Percentiles rank a stretch among this genome's conserved stretches.
These are phyloP conservation scores for Lagenaria siceraria DNA, from an alignment of 306 rosid genomes.

Conservation along the genomic window DNA sequence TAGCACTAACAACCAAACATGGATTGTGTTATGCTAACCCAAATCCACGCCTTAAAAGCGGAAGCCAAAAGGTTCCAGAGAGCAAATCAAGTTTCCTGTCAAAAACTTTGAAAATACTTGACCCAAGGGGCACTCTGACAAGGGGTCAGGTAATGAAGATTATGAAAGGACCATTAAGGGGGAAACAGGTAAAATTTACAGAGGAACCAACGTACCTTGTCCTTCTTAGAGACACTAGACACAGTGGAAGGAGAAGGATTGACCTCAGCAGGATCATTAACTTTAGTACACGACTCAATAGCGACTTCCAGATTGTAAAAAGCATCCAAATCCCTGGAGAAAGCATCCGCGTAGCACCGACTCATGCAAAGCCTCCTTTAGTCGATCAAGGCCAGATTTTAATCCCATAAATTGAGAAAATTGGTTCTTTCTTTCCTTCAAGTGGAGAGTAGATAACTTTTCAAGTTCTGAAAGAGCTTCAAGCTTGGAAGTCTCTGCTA, in stretches of 20 bases:
- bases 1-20: background rate
- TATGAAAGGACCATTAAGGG: background rate
- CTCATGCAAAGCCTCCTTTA: slow-evolving; percentile 49
- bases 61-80: background rate
- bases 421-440: slow-evolving; percentile 41
- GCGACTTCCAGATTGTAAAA: slow-evolving; percentile 46
- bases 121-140: background rate
- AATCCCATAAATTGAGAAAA: slow-evolving; percentile 46
- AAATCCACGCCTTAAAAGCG: background rate
- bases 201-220: slow-evolving; percentile 35
- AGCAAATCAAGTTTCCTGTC: background rate
- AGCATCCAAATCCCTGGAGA: slow-evolving; percentile 43
- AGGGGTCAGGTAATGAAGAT: background rate
- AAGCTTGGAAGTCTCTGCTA: slow-evolving; percentile 51
- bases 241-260: slow-evolving; percentile 23
- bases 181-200: background rate
- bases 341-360: slow-evolving; percentile 32
- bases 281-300: slow-evolving; percentile 39
- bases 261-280: slow-evolving; percentile 21
- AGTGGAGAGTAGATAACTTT: slow-evolving; percentile 37
- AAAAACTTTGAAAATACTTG: background rate
- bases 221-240: slow-evolving; percentile 22
- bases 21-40: background rate
- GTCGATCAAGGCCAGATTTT: slow-evolving; percentile 49
- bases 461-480: slow-evolving; percentile 60